These are phyloP conservation scores for Lentinula guzmanii DNA, from an alignment of 768 basidiomycete species.

Conservation along the genomic window DNA sequence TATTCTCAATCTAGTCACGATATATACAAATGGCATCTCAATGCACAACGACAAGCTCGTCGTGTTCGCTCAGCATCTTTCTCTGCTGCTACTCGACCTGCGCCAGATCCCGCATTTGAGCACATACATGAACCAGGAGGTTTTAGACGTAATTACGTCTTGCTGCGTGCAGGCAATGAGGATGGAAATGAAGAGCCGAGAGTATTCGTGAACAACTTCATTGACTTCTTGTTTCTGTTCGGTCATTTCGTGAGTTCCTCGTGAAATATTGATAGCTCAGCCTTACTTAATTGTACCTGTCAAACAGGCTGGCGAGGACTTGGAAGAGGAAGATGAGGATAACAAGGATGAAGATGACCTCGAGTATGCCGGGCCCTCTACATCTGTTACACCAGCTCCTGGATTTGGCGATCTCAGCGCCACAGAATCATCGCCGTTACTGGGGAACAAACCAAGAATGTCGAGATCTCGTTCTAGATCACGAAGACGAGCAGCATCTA, in stretches of 20 bases:
- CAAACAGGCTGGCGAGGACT: constrained; percentile 79
- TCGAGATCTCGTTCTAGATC: constrained; percentile 45
- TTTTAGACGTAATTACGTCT: constrained; percentile 84
- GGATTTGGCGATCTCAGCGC: constrained; percentile 24
- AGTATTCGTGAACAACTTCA: constrained; percentile 71
- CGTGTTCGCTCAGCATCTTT: constrained; percentile 71
- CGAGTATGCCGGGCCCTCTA: background rate
- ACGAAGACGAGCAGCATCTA: constrained; percentile 47
- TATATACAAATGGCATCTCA: constrained; percentile 93
- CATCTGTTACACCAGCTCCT: background rate
- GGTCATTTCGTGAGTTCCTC: constrained; percentile 83
- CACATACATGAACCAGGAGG: constrained; percentile 95
- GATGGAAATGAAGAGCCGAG: constrained; percentile 56
- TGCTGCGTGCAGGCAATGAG: constrained; percentile 57
- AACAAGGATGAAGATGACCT: constrained; percentile 33
- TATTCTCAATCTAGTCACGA: constrained; percentile 51
- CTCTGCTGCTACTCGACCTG: constrained; percentile 43
- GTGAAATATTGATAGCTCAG: background rate
- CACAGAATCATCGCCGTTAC: constrained; percentile 31
- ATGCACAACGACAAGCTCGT: constrained; percentile 52
- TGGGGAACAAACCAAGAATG: constrained; percentile 25
- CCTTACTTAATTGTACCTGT: constrained; percentile 7
- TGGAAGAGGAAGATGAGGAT: constrained; percentile 85
- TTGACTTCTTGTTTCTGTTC: constrained; percentile 91
- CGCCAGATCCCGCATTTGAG: constrained; percentile 74